phyloP scores from a whole-genome alignment of 768 basidiomycete species.

The Amanita jacksonii region DNA sequence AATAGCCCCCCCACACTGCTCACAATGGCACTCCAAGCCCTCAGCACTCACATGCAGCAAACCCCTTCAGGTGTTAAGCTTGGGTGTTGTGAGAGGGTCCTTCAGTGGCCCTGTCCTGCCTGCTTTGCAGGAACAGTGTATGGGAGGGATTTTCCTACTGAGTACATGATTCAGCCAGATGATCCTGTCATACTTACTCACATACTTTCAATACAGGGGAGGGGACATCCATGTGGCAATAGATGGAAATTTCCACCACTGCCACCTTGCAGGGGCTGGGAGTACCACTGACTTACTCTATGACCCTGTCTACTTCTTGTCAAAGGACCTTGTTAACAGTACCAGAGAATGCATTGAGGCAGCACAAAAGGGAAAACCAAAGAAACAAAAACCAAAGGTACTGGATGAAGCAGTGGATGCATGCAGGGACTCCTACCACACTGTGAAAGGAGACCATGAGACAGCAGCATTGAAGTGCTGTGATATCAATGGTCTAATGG shows the following conservation, averaged over 20 bases:
- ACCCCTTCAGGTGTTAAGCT: too few species aligned
- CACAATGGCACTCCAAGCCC: too few species aligned
- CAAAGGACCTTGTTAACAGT: conserved; percentile 22
- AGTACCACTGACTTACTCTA: not conserved
- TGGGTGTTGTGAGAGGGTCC: not conserved
- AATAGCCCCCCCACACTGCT: too few species aligned
- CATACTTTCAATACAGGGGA: conserved; percentile 17
- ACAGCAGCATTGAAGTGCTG: conserved; percentile 17
- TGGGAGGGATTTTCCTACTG: conserved; percentile 16
- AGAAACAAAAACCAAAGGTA: conserved; percentile 9
- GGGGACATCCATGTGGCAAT: conserved; percentile 26
- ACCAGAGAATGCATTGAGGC: conserved; percentile 20
- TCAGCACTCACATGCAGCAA: conserved; percentile 13
- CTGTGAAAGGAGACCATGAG: conserved; percentile 22
- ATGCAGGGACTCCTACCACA: conserved; percentile 23
- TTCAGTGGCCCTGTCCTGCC: conserved; percentile 18
- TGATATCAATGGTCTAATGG: conserved; percentile 28
- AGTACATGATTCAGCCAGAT: conserved; percentile 4
- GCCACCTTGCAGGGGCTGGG: conserved; percentile 18
- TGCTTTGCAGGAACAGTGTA: conserved; percentile 22
- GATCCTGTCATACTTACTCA: not conserved
- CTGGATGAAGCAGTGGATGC: conserved; percentile 25
- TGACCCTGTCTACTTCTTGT: conserved; percentile 24
- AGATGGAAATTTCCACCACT: conserved; percentile 32
- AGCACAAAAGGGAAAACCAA: conserved; percentile 12